Evolutionary conservation across 2,329 filamentous ascomycete species (phyloP), one percentile per base, ranked within the genome.

Genomic region (Boeremia lycopersici): DNA sequence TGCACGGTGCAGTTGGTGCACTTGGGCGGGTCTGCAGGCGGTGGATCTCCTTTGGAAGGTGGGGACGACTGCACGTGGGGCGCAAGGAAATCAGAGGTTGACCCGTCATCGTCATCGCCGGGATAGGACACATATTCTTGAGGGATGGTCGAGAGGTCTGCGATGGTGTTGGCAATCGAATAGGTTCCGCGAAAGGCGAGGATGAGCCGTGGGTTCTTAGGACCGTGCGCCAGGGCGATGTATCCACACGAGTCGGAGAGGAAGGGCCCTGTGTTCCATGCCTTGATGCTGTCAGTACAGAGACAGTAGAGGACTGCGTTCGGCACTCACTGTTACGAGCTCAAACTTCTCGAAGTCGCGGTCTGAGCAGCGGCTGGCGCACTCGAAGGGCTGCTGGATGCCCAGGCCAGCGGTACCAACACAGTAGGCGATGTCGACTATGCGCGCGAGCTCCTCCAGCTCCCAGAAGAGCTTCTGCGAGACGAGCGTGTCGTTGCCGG

Each of bases 391-490:
- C 62, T 87, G 86, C 44, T 83, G 81, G 57, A 99, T 87, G 34
- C 93, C 95, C 50, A 96, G 84, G 10, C 92, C 93, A 0, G 89
- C 88, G 5, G 84, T 87, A 58, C 93, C 92, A 54, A 98, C 90
- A 74, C 95, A 99, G 77, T 98, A 98, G 42, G 91, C 82, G 56
- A 98, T 95, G 73, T 99, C 95, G 59, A 97, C 93, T 25, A 98
- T 84, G 48, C 93, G 88, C n/a, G 93, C 86, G 50, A 93, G 81
- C 68, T 96, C 90, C 75, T 97, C 92, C 12, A 99, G 86, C 15
- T 90, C 87, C 54, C 84, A 79, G 76, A 96, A 98, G 57, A 97
- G 82, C 23, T 79, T 68, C 26, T 76, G 69, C 4, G 89, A 87
- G 51, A 95, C 72, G 29, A 72, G 65, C 60, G 68, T 74, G 58